Percentiles rank a stretch among this genome's conserved stretches.
Conservation (phyloP, 2,329 filamentous ascomycete species). For the Exophiala spinifera region DNA sequence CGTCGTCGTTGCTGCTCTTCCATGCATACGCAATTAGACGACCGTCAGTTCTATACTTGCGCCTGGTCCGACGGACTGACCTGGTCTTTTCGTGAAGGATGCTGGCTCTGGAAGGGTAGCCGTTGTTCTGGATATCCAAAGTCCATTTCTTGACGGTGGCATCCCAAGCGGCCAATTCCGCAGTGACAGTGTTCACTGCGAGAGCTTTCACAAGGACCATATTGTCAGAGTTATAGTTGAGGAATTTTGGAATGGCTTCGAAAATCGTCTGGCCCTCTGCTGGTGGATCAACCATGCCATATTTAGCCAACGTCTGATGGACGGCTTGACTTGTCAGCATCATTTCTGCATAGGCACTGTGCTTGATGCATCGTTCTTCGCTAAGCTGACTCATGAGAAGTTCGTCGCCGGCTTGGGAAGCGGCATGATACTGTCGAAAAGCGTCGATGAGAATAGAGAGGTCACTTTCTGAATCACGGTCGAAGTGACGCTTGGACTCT, state of each 20-base stretch:
- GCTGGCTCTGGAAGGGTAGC: slow-evolving; percentile 6
- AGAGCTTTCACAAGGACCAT: slow-evolving; percentile 22
- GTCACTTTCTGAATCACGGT: slow-evolving; percentile 16
- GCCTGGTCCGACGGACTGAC: neutral
- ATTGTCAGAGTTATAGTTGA: slow-evolving; percentile 20
- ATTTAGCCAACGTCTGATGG: slow-evolving; percentile 7
- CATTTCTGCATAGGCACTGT: slow-evolving; percentile 22
- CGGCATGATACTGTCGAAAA: slow-evolving; percentile 19
- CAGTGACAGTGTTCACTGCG: slow-evolving; percentile 15
- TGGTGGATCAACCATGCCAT: slow-evolving; percentile 4
- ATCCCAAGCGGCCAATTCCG: slow-evolving; percentile 20
- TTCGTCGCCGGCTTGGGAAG: slow-evolving; percentile 5
- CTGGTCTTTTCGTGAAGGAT: slow-evolving; percentile 8
- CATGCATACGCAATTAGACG: slow-evolving; percentile 21
- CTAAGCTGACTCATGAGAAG: slow-evolving; percentile 5
- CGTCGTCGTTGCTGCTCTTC: slow-evolving; percentile 7
- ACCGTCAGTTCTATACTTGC: slow-evolving; percentile 12
- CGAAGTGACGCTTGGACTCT: slow-evolving; percentile 8
- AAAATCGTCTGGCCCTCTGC: slow-evolving; percentile 8
- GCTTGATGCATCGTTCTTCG: slow-evolving; percentile 12
- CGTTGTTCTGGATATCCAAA: slow-evolving; percentile 1
- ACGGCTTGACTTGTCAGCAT: slow-evolving; percentile 9
- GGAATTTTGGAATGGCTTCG: slow-evolving; percentile 6
- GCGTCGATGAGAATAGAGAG: slow-evolving; percentile 18
- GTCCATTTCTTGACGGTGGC: neutral